Evolutionary conservation across 1,139 yeast species (phyloP), one percentile per base, ranked within the genome.

Genomic region (Trichomonascaceae sp.): DNA sequence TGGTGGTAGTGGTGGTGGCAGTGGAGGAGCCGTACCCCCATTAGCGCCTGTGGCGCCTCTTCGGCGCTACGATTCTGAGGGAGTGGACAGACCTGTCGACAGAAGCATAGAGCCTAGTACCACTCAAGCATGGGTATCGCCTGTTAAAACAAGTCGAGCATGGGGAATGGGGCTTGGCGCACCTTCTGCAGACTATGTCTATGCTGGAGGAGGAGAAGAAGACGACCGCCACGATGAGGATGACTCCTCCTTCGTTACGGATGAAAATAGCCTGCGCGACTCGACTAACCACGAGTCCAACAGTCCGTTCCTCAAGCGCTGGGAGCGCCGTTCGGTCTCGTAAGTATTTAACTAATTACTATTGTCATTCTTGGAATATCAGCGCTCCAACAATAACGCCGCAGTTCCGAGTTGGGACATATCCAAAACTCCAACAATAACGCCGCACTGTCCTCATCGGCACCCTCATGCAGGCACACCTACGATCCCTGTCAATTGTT

Each of bases 311-410:
- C 30, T 50, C 27, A 35, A 42, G 28, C 39, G 51, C 20, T 42
- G 50, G 74, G 67, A 44, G 66, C 23, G 23, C 23, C 23, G 23
- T 8, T 20, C 23, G 11, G 23, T 20, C 23, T 20, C 23, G 9
- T 20, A 20, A 20, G 6, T 66, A 36, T 11, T 13, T 26, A 8
- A 13, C 28, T 6, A 13, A 6, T 9, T 8, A 26, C 15, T 26
- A 13, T 20, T 11, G 9, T 20, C 11, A 20, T 20, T 20, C 11
- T 8, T 20, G 6, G 11, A 20, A 20, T 20, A 20, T 20, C 11
- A 8, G 11, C 23, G 11, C 11, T 20, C 23, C 11, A 20, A 20
- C 11, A 20, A 20, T 20, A 8, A 20, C 6, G 11, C 23, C 11
- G 11, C 23, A 8, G 23, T 11, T n/a, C n/a, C n/a, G n/a, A n/a